These are phyloP conservation scores for Penicillium sumatraense DNA, from an alignment of 2,329 filamentous ascomycete genomes.

Conservation along the genomic window DNA sequence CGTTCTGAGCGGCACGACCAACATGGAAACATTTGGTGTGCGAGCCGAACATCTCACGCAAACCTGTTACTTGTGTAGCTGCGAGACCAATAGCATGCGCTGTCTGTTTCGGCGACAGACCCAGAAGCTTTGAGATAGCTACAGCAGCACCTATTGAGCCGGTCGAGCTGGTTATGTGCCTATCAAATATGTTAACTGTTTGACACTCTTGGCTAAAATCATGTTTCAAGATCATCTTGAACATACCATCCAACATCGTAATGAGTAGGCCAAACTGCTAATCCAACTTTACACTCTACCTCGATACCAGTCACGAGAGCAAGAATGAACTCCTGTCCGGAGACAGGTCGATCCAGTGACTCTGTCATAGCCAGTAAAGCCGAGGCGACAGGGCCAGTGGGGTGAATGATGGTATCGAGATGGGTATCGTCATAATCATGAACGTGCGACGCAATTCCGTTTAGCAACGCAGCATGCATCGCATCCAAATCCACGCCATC, in stretches of 20 bases:
- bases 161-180: conserved; percentile 30
- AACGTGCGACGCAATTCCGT: conserved; percentile 60
- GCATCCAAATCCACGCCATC: conserved; percentile 49
- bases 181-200: not conserved
- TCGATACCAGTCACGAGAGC: conserved; percentile 59
- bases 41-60: conserved; percentile 60
- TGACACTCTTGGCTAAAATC: too few relatives aligned
- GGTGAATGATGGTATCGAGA: conserved; percentile 61
- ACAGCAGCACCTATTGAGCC: conserved; percentile 60
- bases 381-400: conserved; percentile 56
- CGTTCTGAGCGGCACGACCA: conserved; percentile 58
- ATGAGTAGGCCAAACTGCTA: conserved; percentile 59
- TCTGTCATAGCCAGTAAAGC: conserved; percentile 52
- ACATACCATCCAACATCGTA: conserved; percentile 58
- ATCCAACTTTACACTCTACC: conserved; percentile 57
- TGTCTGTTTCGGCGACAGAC: conserved; percentile 45
- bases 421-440: conserved; percentile 64
- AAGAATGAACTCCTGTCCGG: conserved; percentile 54
- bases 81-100: conserved; percentile 59
- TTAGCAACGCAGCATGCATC: conserved; percentile 57
- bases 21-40: conserved; percentile 62
- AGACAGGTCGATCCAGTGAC: conserved; percentile 40
- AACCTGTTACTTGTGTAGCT: conserved; percentile 57
- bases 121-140: conserved; percentile 55
- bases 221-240: too few relatives aligned